phyloP scores from a whole-genome alignment of 2,329 filamentous ascomycete species.

The Xylaria digitata region DNA sequence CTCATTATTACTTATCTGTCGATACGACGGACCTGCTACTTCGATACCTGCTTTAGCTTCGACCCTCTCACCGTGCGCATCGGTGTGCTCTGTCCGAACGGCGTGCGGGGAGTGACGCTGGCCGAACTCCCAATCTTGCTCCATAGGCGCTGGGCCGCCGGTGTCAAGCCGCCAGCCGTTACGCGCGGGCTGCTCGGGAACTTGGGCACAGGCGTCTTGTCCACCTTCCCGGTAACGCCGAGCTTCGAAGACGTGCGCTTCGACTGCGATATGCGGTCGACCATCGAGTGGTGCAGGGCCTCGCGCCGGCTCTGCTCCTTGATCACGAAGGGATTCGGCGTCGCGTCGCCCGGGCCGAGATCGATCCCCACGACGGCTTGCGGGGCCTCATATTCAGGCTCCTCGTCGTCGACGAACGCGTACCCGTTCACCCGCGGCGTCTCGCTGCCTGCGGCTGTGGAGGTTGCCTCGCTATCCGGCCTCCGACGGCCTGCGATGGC shows the following conservation, averaged over 20 bases:
- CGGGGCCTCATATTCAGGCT: slow-evolving; percentile 60
- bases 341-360: slow-evolving; percentile 69
- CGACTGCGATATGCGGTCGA: slow-evolving; percentile 80
- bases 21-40: slow-evolving; percentile 35
- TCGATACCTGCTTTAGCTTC: slow-evolving; percentile 51
- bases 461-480: slow-evolving; percentile 71
- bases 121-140: slow-evolving; percentile 65
- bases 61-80: slow-evolving; percentile 50
- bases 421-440: slow-evolving; percentile 95
- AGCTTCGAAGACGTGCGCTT: slow-evolving; percentile 72
- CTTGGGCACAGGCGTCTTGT: slow-evolving; percentile 72
- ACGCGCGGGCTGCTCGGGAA: slow-evolving; percentile 75
- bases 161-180: slow-evolving; percentile 69
- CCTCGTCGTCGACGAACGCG: slow-evolving; percentile 88
- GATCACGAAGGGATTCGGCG: slow-evolving; percentile 83
- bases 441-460: slow-evolving; percentile 69
- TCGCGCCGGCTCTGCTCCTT: slow-evolving; percentile 80
- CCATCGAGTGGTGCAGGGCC: slow-evolving; percentile 84
- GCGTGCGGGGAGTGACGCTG: slow-evolving; percentile 52
- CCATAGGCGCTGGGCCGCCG: slow-evolving; percentile 77
- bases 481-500: slow-evolving; percentile 81
- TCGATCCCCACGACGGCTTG: slow-evolving; percentile 60
- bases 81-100: slow-evolving; percentile 56
- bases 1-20: neutral
- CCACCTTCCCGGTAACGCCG: slow-evolving; percentile 69